These are phyloP conservation scores for Moesziomyces globuligerus DNA, from an alignment of 1,284 basidiomycete species.

Conservation along the genomic window DNA sequence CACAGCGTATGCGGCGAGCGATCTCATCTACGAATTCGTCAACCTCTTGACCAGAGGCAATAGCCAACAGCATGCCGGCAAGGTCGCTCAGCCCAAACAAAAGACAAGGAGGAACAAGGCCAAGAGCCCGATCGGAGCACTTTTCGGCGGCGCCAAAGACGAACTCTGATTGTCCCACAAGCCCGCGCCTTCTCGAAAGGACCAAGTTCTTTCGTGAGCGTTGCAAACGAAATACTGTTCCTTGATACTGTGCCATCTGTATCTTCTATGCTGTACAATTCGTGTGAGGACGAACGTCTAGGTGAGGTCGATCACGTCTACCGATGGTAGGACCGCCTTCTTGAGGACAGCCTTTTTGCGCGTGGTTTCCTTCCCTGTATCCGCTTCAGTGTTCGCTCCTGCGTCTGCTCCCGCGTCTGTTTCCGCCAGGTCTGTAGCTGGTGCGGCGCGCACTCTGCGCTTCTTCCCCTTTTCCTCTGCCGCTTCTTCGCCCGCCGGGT, in stretches of 20 bases:
- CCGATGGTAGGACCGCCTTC: background rate
- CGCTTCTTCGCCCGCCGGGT: background rate
- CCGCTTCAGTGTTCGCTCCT: background rate
- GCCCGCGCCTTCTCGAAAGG: too few species aligned
- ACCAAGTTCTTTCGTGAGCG: too few species aligned
- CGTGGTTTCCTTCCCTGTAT: background rate
- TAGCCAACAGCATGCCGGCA: constrained; percentile 13
- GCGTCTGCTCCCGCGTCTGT: background rate
- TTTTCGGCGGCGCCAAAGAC: constrained; percentile 22
- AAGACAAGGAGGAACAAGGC: constrained; percentile 18
- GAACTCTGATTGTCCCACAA: constrained; percentile 10
- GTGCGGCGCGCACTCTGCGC: constrained; percentile 4
- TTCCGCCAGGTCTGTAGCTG: background rate
- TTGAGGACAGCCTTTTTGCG: background rate
- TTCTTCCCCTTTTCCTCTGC: constrained; percentile 2
- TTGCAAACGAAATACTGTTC: too few species aligned
- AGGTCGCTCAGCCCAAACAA: constrained; percentile 22
- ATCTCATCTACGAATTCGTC: constrained; percentile 56
- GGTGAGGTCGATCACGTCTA: background rate
- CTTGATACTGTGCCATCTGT: too few species aligned
- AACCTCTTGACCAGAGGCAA: constrained; percentile 33
- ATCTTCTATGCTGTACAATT: too few species aligned
- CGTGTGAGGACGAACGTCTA: background rate
- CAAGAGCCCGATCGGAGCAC: constrained; percentile 7
- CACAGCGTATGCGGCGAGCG: constrained; percentile 53